These are phyloP conservation scores for Penicillium manginii DNA, from an alignment of 495 filamentous ascomycete species.

Conservation along the genomic window DNA sequence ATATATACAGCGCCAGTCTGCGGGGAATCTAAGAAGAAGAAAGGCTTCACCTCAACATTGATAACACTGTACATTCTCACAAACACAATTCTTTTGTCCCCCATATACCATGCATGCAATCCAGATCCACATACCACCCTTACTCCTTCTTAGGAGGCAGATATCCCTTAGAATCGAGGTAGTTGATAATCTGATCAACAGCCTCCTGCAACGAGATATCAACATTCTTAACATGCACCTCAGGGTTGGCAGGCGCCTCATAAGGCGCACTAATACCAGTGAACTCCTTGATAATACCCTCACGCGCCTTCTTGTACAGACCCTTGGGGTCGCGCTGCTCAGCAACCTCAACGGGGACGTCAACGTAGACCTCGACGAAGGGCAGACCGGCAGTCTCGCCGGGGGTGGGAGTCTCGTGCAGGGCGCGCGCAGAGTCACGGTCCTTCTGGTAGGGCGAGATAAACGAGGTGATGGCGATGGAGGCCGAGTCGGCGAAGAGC, in stretches of 20 bases:
- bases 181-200: constrained; percentile 78
- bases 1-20: constrained; percentile 20
- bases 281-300: constrained; percentile 94
- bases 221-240: constrained; percentile 81
- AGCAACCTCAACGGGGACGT: constrained; percentile 86
- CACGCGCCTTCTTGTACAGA: constrained; percentile 92
- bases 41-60: not conserved
- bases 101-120: too few relatives aligned
- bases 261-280: constrained; percentile 92
- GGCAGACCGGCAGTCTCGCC: constrained; percentile 63
- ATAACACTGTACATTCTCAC: not conserved
- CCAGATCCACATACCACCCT: not conserved
- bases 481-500: constrained; percentile 88
- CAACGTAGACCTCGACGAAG: constrained; percentile 92
- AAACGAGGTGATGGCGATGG: constrained; percentile 90
- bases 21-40: constrained; percentile 18
- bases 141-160: constrained; percentile 52
- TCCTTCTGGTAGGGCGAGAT: constrained; percentile 93
- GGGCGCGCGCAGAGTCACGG: constrained; percentile 74
- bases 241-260: constrained; percentile 83
- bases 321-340: constrained; percentile 96
- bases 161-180: constrained; percentile 68
- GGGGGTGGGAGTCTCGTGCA: constrained; percentile 65
- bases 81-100: too few relatives aligned
- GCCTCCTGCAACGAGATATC: constrained; percentile 82